Evolutionary conservation across 345 rosid genomes (phyloP), one percentile per base, ranked within the genome.

Genomic region (Hypericum perforatum): DNA sequence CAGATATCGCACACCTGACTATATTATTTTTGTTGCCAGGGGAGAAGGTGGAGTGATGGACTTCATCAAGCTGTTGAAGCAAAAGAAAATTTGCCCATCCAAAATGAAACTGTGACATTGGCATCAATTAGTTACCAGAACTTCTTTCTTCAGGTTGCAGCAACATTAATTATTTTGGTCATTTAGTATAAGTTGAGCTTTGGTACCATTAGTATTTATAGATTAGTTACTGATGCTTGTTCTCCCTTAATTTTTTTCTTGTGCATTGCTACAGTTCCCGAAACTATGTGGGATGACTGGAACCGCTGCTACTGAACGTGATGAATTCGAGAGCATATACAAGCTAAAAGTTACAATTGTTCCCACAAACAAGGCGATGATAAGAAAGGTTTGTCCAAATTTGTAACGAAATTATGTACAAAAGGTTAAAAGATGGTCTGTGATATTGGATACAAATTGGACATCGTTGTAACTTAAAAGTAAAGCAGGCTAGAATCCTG

Each of bases 51-150:
- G 98, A 91, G 98, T 71, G 98, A 91, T 70, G 98, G 98, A 59
- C 92, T 91, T 74, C 98, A 91, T 70, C 98, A 91, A 85, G 98
- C 98, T 57, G 98, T 91, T 68, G 98, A 91, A 76, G 98, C 98
- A 51, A 91, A 91, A 77, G 96, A 91, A 74, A 82, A 75, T 45
- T 73, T 91, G 77, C 98, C 98, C 41, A 87, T 91, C 72, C 98
- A 91, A 72, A 87, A 87, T 62, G 96, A 91, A 85, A 84, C 98
- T 64, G 65, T 91, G 59, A 91, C 98, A 37, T 65, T 91, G 67
- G 98, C 98, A 46, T 91, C 98, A 57, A 87, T 91, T 56, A 86
- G 98, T 69, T 91, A 91, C 64, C 98, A 91, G 51, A 91, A 91
- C 76, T 91, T 91, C 84, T 91, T 91, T 66, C 96, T 91, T 45